Evolutionary conservation across 2,329 filamentous ascomycete genomes (phyloP).

Genomic region (Bipolaris zeicola): DNA sequence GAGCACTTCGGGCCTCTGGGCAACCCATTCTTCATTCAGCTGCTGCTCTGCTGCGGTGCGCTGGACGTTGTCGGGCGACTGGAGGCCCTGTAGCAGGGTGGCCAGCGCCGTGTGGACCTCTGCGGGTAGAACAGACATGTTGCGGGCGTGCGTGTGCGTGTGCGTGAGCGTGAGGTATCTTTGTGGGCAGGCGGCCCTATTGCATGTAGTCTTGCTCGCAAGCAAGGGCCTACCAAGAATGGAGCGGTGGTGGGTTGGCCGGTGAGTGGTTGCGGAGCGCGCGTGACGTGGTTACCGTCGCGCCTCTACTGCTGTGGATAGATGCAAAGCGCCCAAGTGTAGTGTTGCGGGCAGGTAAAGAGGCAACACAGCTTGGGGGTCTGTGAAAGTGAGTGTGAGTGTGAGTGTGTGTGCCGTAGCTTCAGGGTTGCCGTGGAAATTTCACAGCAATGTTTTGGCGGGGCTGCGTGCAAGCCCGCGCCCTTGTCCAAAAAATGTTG

Average conservation of each 20-base stretch:
- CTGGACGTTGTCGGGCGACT: slow-evolving; percentile 85
- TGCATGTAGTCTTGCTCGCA: slow-evolving; percentile 16
- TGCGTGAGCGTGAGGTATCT: slow-evolving; percentile 8
- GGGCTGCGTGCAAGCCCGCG: slow-evolving; percentile 21
- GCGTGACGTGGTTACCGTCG: slow-evolving; percentile 15
- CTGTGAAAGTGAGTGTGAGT: neutral
- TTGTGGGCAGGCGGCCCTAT: slow-evolving; percentile 29
- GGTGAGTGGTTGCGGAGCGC: slow-evolving; percentile 11
- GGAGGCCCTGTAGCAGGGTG: slow-evolving; percentile 85
- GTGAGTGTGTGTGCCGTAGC: slow-evolving; percentile 1
- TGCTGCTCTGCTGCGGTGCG: slow-evolving; percentile 88
- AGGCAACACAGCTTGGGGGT: slow-evolving; percentile 7
- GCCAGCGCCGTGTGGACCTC: slow-evolving; percentile 84
- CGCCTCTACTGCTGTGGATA: slow-evolving; percentile 12
- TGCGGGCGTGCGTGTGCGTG: slow-evolving; percentile 24
- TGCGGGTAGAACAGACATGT: slow-evolving; percentile 83
- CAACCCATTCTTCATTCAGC: slow-evolving; percentile 88
- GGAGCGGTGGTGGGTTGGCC: neutral
- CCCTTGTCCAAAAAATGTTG: slow-evolving; percentile 18
- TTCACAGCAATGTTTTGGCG: slow-evolving; percentile 24
- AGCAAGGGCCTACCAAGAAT: slow-evolving; percentile 12
- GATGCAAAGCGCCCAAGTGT: neutral
- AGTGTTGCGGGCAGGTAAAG: neutral
- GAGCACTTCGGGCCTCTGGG: slow-evolving; percentile 79
- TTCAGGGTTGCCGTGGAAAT: slow-evolving; percentile 22